Percentiles rank a stretch among this genome's conserved stretches.
phyloP scores from a whole-genome alignment of 305 asterid species.

The Solanum hybrid region DNA sequence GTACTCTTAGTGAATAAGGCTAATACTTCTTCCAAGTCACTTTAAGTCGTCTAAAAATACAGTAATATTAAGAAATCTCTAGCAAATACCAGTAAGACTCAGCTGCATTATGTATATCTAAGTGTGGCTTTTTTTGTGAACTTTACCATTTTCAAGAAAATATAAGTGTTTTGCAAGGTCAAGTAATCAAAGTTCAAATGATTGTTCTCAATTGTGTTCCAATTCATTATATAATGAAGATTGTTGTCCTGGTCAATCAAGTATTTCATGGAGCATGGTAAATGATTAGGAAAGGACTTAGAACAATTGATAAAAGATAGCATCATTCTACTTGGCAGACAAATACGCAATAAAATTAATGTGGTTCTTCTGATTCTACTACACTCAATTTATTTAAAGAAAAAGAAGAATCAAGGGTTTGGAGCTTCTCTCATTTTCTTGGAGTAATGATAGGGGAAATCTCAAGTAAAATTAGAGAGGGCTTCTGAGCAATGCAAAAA shows the following conservation, averaged over 20 bases:
- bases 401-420: neutral
- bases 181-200: neutral
- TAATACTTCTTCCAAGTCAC: neutral
- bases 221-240: neutral
- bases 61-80: neutral
- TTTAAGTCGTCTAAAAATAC: neutral
- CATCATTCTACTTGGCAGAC: neutral
- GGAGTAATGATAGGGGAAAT: neutral
- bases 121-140: neutral
- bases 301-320: neutral
- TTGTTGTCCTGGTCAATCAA: neutral
- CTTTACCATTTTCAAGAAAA: neutral
- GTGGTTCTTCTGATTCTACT: neutral
- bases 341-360: neutral
- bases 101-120: neutral
- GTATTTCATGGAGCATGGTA: neutral
- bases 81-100: neutral
- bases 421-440: neutral
- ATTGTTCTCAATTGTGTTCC: neutral
- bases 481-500: neutral
- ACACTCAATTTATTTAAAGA: neutral
- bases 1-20: slow-evolving; percentile 8
- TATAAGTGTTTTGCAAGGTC: neutral
- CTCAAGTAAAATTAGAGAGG: neutral
- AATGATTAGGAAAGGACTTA: neutral